A percentile compares a stretch with the other conserved stretches of the same genome.
Evolutionary conservation across 345 rosid species (phyloP).

Genomic region (Heritiera fomes): DNA sequence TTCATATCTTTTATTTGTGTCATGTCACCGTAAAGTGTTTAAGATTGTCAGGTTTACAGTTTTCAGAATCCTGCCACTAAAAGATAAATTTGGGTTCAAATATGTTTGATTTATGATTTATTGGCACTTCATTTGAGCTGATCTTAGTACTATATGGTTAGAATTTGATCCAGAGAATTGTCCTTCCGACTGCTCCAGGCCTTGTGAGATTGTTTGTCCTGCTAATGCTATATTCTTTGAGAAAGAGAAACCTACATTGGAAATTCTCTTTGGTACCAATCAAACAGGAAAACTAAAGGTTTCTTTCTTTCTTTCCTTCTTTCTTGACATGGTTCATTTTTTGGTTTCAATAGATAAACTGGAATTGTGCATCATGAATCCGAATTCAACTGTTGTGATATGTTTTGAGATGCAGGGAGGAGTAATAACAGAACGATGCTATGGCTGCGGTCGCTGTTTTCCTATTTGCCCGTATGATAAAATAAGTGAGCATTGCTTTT

Average conservation of each 20-base stretch:
- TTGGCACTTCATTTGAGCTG: background rate
- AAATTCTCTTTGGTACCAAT: slow-evolving; percentile 14
- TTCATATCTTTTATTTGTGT: no score
- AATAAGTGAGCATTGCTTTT: slow-evolving; percentile 42
- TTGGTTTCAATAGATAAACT: slow-evolving; percentile 1
- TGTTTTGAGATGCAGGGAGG: slow-evolving; percentile 43
- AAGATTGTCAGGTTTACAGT: no score
- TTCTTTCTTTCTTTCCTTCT: background rate
- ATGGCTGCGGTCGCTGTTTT: slow-evolving; percentile 68
- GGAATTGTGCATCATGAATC: background rate
- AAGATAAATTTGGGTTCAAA: background rate
- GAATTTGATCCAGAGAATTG: slow-evolving; percentile 64
- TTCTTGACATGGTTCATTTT: background rate
- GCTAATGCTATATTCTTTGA: slow-evolving; percentile 53
- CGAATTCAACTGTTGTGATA: background rate
- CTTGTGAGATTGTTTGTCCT: slow-evolving; percentile 59
- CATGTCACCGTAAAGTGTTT: no score
- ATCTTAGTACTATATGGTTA: slow-evolving; percentile 17
- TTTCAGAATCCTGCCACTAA: background rate
- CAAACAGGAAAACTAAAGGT: slow-evolving; percentile 29
- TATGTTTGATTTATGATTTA: background rate
- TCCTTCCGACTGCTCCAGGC: slow-evolving; percentile 57
- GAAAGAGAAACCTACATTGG: slow-evolving; percentile 25
- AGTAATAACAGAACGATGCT: slow-evolving; percentile 58
- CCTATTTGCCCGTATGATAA: slow-evolving; percentile 63